Evolutionary conservation across 1,139 yeast genomes (phyloP).

Genomic region (Suzukiozyma palmioleophila): DNA sequence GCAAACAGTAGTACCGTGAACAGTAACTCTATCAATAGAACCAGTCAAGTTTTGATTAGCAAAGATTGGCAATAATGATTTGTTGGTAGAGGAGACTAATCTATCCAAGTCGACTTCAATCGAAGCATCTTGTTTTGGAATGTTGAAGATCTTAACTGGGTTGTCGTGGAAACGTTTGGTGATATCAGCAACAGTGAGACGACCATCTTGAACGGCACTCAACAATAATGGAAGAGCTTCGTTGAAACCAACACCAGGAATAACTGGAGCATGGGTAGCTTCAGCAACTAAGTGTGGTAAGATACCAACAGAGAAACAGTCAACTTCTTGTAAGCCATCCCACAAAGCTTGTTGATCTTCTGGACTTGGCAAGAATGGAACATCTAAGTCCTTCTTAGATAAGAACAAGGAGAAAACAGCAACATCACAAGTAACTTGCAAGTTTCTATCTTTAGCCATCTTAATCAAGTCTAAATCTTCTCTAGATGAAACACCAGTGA

Average conservation of each 20-base stretch:
- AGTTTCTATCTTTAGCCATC: conserved; percentile 79
- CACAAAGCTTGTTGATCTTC: conserved; percentile 82
- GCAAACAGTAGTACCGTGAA: conserved; percentile 74
- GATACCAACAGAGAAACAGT: conserved; percentile 84
- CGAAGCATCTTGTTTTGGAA: conserved; percentile 73
- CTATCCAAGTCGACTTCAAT: conserved; percentile 86
- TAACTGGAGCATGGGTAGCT: conserved; percentile 54
- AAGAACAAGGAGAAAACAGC: conserved; percentile 76
- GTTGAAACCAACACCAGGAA: conserved; percentile 71
- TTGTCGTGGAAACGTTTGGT: conserved; percentile 71
- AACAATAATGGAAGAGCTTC: conserved; percentile 82
- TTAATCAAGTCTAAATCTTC: conserved; percentile 81
- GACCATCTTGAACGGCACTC: conserved; percentile 73
- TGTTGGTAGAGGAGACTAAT: conserved; percentile 39
- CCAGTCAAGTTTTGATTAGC: conserved; percentile 56
- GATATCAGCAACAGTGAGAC: conserved; percentile 69
- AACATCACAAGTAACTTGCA: conserved; percentile 88
- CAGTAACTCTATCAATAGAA: conserved; percentile 81
- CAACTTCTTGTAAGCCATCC: conserved; percentile 68
- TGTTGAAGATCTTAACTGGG: conserved; percentile 77
- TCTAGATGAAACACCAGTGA: conserved; percentile 76
- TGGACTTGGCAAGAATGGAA: conserved; percentile 69
- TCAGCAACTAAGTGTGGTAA: conserved; percentile 71
- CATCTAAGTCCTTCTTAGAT: conserved; percentile 65
- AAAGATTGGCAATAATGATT: conserved; percentile 51